These are phyloP conservation scores for Lentinula detonsa DNA, from an alignment of 768 basidiomycete species.

Conservation along the genomic window DNA sequence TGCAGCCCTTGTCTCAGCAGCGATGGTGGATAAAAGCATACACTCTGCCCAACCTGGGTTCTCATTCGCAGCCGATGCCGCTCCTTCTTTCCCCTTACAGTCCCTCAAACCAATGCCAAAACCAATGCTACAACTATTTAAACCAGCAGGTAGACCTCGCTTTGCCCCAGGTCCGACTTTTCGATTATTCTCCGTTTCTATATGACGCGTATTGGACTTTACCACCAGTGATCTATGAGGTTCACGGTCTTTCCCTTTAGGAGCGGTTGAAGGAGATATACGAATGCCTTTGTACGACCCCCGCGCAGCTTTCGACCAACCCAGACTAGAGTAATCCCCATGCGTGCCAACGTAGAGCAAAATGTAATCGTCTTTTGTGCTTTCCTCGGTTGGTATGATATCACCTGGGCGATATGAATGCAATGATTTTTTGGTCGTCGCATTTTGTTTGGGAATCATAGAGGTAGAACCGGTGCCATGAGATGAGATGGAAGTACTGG, in stretches of 20 bases:
- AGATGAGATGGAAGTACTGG: background rate
- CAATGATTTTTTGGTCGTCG: background rate
- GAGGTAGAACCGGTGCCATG: background rate
- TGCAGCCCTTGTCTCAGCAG: background rate
- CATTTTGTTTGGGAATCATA: background rate
- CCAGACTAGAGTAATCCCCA: background rate
- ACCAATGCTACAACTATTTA: background rate
- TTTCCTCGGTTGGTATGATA: background rate
- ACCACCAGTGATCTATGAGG: background rate
- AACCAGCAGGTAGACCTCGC: background rate
- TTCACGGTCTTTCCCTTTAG: background rate
- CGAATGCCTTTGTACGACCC: background rate
- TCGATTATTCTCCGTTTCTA: background rate
- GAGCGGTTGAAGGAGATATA: background rate
- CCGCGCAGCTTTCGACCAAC: background rate
- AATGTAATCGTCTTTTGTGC: background rate
- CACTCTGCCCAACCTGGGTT: background rate
- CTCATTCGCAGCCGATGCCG: background rate
- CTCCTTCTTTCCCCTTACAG: background rate
- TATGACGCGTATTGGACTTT: background rate
- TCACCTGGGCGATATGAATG: background rate
- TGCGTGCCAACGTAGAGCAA: background rate
- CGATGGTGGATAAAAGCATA: background rate
- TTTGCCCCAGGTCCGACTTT: background rate
- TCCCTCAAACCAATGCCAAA: background rate